Percentiles rank a stretch among this genome's conserved stretches.
These are phyloP conservation scores for Parmelia sp. DNA, from an alignment of 495 filamentous ascomycete genomes.

Conservation along the genomic window DNA sequence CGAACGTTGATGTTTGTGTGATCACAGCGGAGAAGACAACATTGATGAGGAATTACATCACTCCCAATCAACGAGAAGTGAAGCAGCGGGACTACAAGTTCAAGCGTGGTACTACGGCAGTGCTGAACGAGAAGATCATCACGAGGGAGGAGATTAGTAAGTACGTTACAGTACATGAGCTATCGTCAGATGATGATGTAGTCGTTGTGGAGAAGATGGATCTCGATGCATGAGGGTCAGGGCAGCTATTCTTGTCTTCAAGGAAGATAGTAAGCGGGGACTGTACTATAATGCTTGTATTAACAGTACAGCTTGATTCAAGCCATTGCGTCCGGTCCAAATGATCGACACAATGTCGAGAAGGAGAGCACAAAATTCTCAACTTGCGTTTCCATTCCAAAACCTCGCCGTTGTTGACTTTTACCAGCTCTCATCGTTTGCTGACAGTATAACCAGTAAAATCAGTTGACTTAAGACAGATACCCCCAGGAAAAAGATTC, in stretches of 20 bases:
- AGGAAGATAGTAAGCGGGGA: background rate
- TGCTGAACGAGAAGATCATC: conserved; percentile 88
- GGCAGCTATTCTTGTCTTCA: background rate
- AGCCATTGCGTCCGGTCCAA: background rate
- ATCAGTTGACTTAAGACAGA: background rate
- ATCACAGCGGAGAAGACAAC: conserved; percentile 92
- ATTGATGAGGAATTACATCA: conserved; percentile 82
- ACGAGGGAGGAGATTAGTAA: conserved; percentile 89
- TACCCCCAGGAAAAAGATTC: background rate
- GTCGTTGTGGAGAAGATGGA: conserved; percentile 85
- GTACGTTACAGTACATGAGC: conserved; percentile 85
- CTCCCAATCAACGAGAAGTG: conserved; percentile 81
- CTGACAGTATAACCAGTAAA: background rate
- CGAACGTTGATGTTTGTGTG: conserved; percentile 94
- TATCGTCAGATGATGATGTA: conserved; percentile 52
- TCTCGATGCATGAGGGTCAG: conserved; percentile 52
- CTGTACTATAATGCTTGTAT: conserved; percentile 21
- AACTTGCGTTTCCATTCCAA: background rate
- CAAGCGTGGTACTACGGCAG: conserved; percentile 80
- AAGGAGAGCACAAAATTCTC: background rate
- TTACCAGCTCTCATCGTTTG: background rate
- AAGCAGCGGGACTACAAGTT: conserved; percentile 94
- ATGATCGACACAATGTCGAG: background rate
- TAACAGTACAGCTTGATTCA: conserved; percentile 17
- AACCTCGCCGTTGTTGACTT: background rate